A percentile compares a stretch with the other conserved stretches of the same genome.
Evolutionary conservation across 495 filamentous ascomycete genomes (phyloP).

Genomic region (Alectoria sarmentosa): DNA sequence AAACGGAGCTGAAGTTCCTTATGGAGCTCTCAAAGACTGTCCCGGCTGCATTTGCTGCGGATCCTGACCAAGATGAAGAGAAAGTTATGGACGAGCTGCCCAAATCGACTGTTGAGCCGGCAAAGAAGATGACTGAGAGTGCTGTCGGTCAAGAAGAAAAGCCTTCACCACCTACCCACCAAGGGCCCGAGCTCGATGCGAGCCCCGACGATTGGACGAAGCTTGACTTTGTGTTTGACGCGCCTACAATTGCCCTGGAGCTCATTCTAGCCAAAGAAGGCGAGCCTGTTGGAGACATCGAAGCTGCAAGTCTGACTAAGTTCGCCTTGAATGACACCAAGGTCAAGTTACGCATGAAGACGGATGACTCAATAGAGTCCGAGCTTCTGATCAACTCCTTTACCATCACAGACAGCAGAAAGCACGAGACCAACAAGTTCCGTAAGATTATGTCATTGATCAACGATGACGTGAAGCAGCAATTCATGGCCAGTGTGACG

Average conservation of each 20-base stretch:
- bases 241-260: constrained; percentile 80
- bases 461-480: constrained; percentile 87
- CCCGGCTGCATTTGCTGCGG: constrained; percentile 75
- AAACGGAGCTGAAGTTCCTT: constrained; percentile 82
- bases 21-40: constrained; percentile 78
- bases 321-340: constrained; percentile 90
- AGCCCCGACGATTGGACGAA: constrained; percentile 77
- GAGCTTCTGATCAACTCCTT: constrained; percentile 92
- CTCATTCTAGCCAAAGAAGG: constrained; percentile 69
- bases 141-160: constrained; percentile 27
- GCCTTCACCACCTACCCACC: constrained; percentile 43
- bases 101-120: constrained; percentile 45
- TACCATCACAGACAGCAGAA: constrained; percentile 85
- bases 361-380: constrained; percentile 84
- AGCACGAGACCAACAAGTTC: constrained; percentile 85
- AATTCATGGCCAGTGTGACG: constrained; percentile 93
- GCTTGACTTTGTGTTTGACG: constrained; percentile 86
- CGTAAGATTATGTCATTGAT: constrained; percentile 96
- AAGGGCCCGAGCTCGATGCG: constrained; percentile 58
- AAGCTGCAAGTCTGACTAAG: constrained; percentile 77
- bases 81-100: constrained; percentile 59
- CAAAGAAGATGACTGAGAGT: constrained; percentile 34
- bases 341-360: constrained; percentile 90
- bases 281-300: constrained; percentile 67
- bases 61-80: constrained; percentile 57